A percentile compares a stretch with the other conserved stretches of the same genome.
phyloP scores from a whole-genome alignment of 169 alveolate species.

The Eimeria praecox region DNA sequence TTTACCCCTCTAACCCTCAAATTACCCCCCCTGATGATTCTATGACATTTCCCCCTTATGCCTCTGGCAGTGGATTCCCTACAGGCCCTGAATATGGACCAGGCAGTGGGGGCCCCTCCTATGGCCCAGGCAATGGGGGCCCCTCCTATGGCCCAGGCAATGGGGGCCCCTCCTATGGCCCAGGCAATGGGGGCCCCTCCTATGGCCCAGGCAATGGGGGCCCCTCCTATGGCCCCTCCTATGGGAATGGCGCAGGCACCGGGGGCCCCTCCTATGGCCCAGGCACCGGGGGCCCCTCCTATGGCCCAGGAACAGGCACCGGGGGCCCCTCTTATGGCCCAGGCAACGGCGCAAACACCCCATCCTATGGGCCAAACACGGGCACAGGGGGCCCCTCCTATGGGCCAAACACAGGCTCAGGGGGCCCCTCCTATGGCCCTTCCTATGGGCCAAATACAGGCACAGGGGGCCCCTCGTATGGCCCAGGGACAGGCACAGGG shows the following conservation, averaged over 20 bases:
- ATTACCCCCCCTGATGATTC: no score
- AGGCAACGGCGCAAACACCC: background rate
- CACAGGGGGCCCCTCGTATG: background rate
- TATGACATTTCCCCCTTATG: no score
- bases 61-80: no score
- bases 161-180: no score
- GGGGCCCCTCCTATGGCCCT: background rate
- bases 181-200: no score
- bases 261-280: background rate
- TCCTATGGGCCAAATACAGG: background rate
- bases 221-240: background rate
- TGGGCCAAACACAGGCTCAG: background rate
- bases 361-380: no score
- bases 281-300: background rate
- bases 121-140: no score
- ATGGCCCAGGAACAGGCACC: background rate
- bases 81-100: no score
- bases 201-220: no score
- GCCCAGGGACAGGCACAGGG: background rate
- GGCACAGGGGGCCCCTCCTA: background rate
- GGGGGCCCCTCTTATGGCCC: background rate
- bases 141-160: no score
- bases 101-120: background rate
- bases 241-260: no score
- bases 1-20: no score